Evolutionary conservation across 139 green algal species (phyloP), one percentile per base, ranked within the genome.

Genomic region (Chlorella sp.): DNA sequence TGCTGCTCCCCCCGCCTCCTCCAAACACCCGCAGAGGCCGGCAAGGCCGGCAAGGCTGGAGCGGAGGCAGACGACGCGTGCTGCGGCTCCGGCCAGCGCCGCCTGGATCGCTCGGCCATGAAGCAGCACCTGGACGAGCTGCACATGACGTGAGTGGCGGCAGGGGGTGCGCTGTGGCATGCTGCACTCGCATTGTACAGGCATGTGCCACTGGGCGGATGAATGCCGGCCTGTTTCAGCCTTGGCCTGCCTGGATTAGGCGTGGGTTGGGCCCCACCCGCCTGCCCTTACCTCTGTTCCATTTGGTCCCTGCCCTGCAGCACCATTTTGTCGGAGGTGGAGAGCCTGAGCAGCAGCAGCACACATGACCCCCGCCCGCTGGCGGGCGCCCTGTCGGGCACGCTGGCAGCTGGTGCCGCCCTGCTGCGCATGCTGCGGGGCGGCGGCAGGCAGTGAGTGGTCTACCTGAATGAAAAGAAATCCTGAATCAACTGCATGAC

Each of bases 101-200:
- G 32, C 55, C 51, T 17, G n/a, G 55, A 36, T 13, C 72, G 74
- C 21, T 57, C 32, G 18, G 51, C 51, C 2, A 23, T 68, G 23
- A 81, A 81, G 74, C 51, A 68, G 32, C 51, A 81, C 7, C 55
- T 81, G 32, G 34, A 47, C 30, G 74, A 68, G 41, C 36, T 81
- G 74, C 74, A 81, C 74, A 69, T 81, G n/a, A 64, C 72, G 72
- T 79, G 72, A 79, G 72, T 12, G 16, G 70, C 44, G 6, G 44
- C 44, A 9, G 7, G 6, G 44, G 6, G 44, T 9, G 9, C 44
- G 44, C 44, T 51, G 44, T 51, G 44, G n/a, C 44, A 51, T 9
- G 44, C 44, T 51, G 44, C 44, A n/a, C n/a, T n/a, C n/a, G n/a
- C n/a, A n/a, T n/a, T n/a, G n/a, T n/a, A n/a, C n/a, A n/a, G n/a